A percentile compares a stretch with the other conserved stretches of the same genome.
Conservation (phyloP, 1,284 basidiomycete genomes). For the Ganoderma leucocontextum region DNA sequence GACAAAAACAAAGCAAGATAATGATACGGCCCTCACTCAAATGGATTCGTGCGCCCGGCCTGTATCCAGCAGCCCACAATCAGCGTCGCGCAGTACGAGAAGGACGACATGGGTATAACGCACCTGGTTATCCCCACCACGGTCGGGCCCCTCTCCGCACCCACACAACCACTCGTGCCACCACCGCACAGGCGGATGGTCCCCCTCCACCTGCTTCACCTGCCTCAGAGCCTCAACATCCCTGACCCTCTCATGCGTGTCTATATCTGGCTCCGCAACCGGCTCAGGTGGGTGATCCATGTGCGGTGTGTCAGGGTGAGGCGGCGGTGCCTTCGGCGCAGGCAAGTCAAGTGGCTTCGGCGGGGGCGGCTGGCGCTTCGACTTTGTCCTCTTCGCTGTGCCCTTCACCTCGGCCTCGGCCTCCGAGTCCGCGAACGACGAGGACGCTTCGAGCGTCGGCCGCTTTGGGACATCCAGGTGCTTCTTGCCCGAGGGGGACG, state of each 20-base stretch:
- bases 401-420: neutral
- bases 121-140: conserved; percentile 77
- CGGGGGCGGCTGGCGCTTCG: conserved; percentile 45
- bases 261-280: conserved; percentile 45
- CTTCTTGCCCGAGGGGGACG: conserved; percentile 10
- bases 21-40: conserved; percentile 55
- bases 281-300: conserved; percentile 49
- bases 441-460: conserved; percentile 34
- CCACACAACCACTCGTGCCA: conserved; percentile 88
- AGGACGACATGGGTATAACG: conserved; percentile 30
- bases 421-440: conserved; percentile 23
- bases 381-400: conserved; percentile 11
- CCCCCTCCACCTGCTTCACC: conserved; percentile 39
- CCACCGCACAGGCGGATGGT: conserved; percentile 54
- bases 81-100: neutral
- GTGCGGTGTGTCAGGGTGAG: conserved; percentile 44
- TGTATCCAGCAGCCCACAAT: conserved; percentile 39
- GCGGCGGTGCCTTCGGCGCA: conserved; percentile 63
- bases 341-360: conserved; percentile 68
- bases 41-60: conserved; percentile 81
- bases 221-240: conserved; percentile 28
- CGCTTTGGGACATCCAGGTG: conserved; percentile 25
- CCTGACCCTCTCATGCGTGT: conserved; percentile 26
- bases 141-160: conserved; percentile 72
- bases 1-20: conserved; percentile 3